A percentile compares a stretch with the other conserved stretches of the same genome.
These are phyloP conservation scores for Spergularia azorica DNA, from an alignment of 179 eudicot genomes.

Conservation along the genomic window DNA sequence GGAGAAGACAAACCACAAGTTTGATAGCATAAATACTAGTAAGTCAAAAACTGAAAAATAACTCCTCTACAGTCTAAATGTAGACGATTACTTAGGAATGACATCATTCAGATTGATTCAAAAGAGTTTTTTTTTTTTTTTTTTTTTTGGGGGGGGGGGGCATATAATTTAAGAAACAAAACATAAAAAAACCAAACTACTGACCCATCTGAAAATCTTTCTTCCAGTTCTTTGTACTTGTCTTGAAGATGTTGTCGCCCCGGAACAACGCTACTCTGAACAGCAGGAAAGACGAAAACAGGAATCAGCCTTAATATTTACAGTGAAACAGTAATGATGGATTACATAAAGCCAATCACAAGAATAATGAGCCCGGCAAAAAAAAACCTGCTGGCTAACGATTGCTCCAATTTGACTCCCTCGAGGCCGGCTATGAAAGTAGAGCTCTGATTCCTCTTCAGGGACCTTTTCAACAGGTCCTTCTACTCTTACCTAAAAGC, in stretches of 20 bases:
- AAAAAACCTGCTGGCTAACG: slow-evolving; percentile 86
- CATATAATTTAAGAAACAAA: no score
- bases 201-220: slow-evolving; percentile 72
- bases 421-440: slow-evolving; percentile 94
- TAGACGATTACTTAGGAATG: neutral
- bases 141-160: no score
- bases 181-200: slow-evolving; percentile 23
- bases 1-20: neutral
- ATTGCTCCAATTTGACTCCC: slow-evolving; percentile 98
- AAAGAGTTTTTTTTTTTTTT: neutral
- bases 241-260: slow-evolving; percentile 72
- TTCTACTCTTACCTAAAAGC: slow-evolving; percentile 82
- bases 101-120: slow-evolving; percentile 5
- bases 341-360: slow-evolving; percentile 7
- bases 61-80: neutral
- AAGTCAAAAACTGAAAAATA: slow-evolving; percentile 8
- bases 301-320: slow-evolving; percentile 8
- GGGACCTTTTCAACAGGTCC: slow-evolving; percentile 85
- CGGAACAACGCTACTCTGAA: slow-evolving; percentile 78
- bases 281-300: slow-evolving; percentile 7
- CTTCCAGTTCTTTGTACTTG: slow-evolving; percentile 70
- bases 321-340: neutral
- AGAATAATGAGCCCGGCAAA: neutral
- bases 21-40: neutral
- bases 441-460: slow-evolving; percentile 85